Conservation (phyloP, 2,329 filamentous ascomycete genomes). For the Ophiostoma tasmaniense region DNA sequence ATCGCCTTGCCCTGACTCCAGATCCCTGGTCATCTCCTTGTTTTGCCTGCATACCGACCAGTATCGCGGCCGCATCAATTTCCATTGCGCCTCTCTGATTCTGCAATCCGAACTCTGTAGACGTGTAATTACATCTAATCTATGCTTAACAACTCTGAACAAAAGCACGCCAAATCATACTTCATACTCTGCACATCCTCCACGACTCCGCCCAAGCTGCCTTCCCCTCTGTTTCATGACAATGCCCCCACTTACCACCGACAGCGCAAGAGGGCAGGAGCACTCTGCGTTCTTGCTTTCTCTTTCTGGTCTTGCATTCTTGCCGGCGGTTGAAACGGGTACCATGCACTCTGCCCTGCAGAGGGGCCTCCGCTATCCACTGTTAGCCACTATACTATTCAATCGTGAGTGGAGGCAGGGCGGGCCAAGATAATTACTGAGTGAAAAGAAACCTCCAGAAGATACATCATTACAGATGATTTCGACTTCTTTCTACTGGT, state of each 20-base stretch:
- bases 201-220: not conserved
- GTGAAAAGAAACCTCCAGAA: not conserved
- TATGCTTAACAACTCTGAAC: not conserved
- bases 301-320: not conserved
- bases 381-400: not conserved
- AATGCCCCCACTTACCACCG: not conserved
- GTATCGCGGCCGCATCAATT: not conserved
- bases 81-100: not conserved
- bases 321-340: not conserved
- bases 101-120: not conserved
- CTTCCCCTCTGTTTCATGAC: constrained; percentile 7
- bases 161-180: no score
- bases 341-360: not conserved
- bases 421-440: not conserved
- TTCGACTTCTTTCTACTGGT: not conserved
- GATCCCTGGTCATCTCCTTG: not conserved
- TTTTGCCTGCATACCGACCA: not conserved
- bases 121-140: no score
- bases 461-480: not conserved
- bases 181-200: no score
- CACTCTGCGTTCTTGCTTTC: not conserved
- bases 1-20: not conserved
- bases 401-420: not conserved
- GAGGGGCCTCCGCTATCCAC: not conserved
- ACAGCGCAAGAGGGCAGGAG: not conserved